phyloP scores from a whole-genome alignment of 2,329 filamentous ascomycete genomes.

The Aphanocladium album region DNA sequence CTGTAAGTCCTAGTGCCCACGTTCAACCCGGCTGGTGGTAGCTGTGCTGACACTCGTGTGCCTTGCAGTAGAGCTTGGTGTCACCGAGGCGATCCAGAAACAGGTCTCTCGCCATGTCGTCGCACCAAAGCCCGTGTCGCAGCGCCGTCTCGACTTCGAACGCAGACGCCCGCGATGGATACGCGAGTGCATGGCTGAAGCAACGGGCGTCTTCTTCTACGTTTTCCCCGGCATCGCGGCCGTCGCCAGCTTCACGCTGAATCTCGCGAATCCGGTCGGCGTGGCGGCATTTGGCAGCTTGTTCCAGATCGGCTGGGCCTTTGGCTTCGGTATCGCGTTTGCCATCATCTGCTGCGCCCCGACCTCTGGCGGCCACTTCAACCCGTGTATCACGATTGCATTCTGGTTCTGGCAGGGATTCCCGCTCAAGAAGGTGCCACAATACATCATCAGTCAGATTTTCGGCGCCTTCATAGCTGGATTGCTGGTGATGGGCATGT shows the following conservation, averaged over 20 bases:
- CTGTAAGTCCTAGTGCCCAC: slow-evolving; percentile 10
- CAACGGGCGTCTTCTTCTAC: slow-evolving; percentile 53
- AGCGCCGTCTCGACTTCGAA: slow-evolving; percentile 52
- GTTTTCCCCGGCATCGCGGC: slow-evolving; percentile 51
- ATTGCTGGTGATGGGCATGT: slow-evolving; percentile 51
- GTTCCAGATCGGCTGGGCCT: slow-evolving; percentile 52
- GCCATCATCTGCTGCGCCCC: slow-evolving; percentile 53
- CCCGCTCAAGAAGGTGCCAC: slow-evolving; percentile 52
- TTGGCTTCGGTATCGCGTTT: slow-evolving; percentile 53
- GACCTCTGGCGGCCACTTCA: slow-evolving; percentile 51
- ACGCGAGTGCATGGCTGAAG: slow-evolving; percentile 51
- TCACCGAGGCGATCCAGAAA: slow-evolving; percentile 47
- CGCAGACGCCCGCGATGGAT: slow-evolving; percentile 47
- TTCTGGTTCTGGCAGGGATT: slow-evolving; percentile 52
- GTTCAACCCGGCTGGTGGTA: not conserved
- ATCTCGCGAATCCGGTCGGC: slow-evolving; percentile 33
- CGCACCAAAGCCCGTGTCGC: slow-evolving; percentile 43
- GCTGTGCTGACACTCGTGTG: not conserved
- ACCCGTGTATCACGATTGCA: slow-evolving; percentile 44
- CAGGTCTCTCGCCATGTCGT: slow-evolving; percentile 48
- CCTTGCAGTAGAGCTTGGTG: slow-evolving; percentile 42
- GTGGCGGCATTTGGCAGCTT: slow-evolving; percentile 37
- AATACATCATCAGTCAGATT: slow-evolving; percentile 53
- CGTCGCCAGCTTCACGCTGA: slow-evolving; percentile 44
- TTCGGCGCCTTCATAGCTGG: slow-evolving; percentile 52